These are phyloP conservation scores for Toxicodendron radicans DNA, from an alignment of 345 rosid species.

Conservation along the genomic window DNA sequence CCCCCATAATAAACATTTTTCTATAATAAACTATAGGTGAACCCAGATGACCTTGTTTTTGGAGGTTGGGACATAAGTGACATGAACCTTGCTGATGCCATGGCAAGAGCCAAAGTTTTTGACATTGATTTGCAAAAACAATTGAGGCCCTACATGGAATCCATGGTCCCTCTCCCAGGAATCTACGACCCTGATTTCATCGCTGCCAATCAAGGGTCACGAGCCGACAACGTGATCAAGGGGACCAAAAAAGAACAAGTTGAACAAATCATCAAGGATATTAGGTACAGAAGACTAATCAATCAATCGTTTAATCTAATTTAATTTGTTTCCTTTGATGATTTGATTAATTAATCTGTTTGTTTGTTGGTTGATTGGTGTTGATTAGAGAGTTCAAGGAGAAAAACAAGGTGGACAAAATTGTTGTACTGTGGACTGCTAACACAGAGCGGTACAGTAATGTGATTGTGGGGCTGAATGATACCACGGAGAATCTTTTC, in stretches of 20 bases:
- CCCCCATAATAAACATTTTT: neutral
- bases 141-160: slow-evolving; percentile 93
- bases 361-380: neutral
- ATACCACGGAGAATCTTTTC: slow-evolving; percentile 84
- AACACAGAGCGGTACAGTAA: slow-evolving; percentile 98
- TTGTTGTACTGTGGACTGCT: slow-evolving; percentile 97
- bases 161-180: slow-evolving; percentile 91
- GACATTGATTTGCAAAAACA: slow-evolving; percentile 95
- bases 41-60: slow-evolving; percentile 87
- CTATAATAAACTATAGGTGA: slow-evolving; percentile 47
- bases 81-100: slow-evolving; percentile 97
- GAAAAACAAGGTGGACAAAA: slow-evolving; percentile 76
- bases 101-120: slow-evolving; percentile 87
- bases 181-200: slow-evolving; percentile 90
- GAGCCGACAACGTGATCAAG: slow-evolving; percentile 83
- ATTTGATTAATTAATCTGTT: slow-evolving; percentile 5
- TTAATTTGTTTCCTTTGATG: neutral
- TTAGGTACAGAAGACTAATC: slow-evolving; percentile 46
- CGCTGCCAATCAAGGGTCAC: slow-evolving; percentile 92
- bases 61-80: slow-evolving; percentile 99
- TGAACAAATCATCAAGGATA: slow-evolving; percentile 74
- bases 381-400: slow-evolving; percentile 83
- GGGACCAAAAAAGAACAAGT: slow-evolving; percentile 91
- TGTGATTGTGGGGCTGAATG: slow-evolving; percentile 80
- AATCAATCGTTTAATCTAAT: neutral